A percentile compares a stretch with the other conserved stretches of the same genome.
Evolutionary conservation across 306 rosid genomes (phyloP).

Genomic region (Quercus berberidifolia): DNA sequence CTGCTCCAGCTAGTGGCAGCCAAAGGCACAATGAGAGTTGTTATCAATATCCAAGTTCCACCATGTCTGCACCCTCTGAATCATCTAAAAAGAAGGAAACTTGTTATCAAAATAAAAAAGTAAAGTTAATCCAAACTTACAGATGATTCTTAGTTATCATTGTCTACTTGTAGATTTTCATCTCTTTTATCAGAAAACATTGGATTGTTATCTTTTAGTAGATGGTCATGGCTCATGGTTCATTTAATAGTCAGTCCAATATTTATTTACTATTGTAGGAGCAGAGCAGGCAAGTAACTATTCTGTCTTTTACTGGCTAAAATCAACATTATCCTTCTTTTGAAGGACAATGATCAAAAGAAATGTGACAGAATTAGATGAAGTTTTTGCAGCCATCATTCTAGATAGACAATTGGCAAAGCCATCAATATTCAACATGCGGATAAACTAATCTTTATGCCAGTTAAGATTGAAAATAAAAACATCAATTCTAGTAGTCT

Average conservation of each 20-base stretch:
- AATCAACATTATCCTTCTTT: neutral
- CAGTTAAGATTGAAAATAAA: neutral
- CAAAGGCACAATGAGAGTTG: conserved; percentile 22
- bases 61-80: conserved; percentile 24
- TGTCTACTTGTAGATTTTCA: too few relatives aligned
- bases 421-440: conserved; percentile 17
- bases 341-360: neutral
- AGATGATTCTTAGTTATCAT: too few relatives aligned
- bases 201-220: neutral
- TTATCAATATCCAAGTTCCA: conserved; percentile 16
- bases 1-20: conserved; percentile 32
- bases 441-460: conserved; percentile 11
- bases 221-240: too few relatives aligned
- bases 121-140: too few relatives aligned
- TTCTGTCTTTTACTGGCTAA: conserved; percentile 6
- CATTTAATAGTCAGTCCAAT: too few relatives aligned
- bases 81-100: conserved; percentile 16
- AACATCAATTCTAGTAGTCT: conserved; percentile 14
- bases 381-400: conserved; percentile 21
- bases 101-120: too few relatives aligned
- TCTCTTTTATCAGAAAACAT: neutral
- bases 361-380: neutral
- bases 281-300: neutral
- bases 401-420: conserved; percentile 8
- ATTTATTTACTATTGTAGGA: neutral